These are phyloP conservation scores for Clitopilus passeckerianus DNA, from an alignment of 768 basidiomycete species.

Conservation along the genomic window DNA sequence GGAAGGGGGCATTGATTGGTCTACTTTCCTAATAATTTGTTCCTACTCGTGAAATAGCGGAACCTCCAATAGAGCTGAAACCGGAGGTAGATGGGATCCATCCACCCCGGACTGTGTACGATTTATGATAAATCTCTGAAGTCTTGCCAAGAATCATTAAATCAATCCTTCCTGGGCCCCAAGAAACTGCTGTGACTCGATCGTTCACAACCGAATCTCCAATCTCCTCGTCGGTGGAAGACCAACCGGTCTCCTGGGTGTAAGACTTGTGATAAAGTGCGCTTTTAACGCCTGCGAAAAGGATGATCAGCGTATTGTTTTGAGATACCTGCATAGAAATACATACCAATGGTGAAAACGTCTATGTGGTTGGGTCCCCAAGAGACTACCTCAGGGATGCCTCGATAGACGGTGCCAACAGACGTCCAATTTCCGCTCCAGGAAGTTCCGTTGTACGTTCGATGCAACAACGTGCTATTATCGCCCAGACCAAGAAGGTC, in stretches of 20 bases:
- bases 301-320: not conserved
- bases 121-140: constrained; percentile 5
- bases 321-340: not conserved
- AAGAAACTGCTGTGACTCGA: not conserved
- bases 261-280: not conserved
- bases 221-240: not conserved
- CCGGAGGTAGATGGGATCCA: not conserved
- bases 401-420: not conserved
- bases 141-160: constrained; percentile 3
- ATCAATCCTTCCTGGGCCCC: constrained; percentile 1
- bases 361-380: not conserved
- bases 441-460: not conserved
- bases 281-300: not conserved
- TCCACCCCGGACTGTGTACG: not conserved
- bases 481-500: not conserved
- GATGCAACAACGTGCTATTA: not conserved
- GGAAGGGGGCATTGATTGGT: too few relatives aligned
- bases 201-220: not conserved
- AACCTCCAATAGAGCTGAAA: not conserved
- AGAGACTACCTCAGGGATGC: not conserved
- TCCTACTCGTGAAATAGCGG: not conserved
- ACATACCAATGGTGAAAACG: not conserved
- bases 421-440: not conserved
- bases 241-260: not conserved
- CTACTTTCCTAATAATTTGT: not conserved